Evolutionary conservation across 176 grass and related monocot species (phyloP), one percentile per base, ranked within the genome.

Genomic region (Eragrostis nindensis): DNA sequence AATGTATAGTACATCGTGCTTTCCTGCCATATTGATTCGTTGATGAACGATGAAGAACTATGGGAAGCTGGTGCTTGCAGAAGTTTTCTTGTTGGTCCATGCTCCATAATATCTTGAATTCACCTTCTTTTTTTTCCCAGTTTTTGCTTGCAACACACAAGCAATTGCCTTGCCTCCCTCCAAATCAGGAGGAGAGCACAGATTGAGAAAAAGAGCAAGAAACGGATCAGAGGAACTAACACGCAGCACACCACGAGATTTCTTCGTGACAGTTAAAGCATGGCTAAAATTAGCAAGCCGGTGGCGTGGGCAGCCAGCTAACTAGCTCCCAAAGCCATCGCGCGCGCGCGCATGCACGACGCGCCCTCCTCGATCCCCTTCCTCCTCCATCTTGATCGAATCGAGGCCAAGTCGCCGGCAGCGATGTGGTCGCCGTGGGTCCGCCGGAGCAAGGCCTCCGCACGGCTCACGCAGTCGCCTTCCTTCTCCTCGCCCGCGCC

Each of bases 341-440:
- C 87, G 62, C 76, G 81, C 87, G 81, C 86, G 76, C 81, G 62
- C 38, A 46, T 19, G 46, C 53, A 41, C 43, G 40, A 57, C 49
- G 32, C 21, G 55, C 18, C 39, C 11, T 8, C 8, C 61, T 38
- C 62, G n/a, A 74, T 61, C 67, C 46, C 70, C 68, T 32, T 78
- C 74, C 36, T 73, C 83, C 63, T 40, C 44, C 41, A 39, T 29
- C 59, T 66, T 21, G 62, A 13, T 21, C 14, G 71, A 65, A 66
- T 29, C 27, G 59, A 70, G 38, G 54, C 80, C 65, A 71, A 79
- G 21, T 52, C 66, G 62, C 62, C 76, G 81, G 16, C n/a, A n/a
- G n/a, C 18, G 29, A 89, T 89, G 87, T 89, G 83, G 87, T 76
- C 83, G n/a, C 60, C 87, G 87, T 89, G 83, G 87, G 50, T 45